Conservation (phyloP, 1,284 basidiomycete genomes). For the Wallemia ichthyophaga region DNA sequence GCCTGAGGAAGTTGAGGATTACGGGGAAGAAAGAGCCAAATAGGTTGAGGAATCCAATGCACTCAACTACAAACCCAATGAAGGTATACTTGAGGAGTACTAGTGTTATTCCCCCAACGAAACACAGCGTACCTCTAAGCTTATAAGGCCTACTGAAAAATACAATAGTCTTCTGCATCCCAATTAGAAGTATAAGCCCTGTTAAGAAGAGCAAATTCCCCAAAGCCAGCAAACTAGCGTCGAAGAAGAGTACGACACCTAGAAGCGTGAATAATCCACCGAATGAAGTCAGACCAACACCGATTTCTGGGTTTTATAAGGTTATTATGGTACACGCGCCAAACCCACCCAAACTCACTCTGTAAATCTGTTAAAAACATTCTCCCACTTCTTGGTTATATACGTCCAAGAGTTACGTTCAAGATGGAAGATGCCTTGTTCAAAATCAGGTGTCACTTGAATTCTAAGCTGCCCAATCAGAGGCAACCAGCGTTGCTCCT, state of each 20-base stretch:
- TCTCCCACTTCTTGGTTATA: neutral
- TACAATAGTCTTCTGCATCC: slow-evolving; percentile 82
- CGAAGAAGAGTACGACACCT: slow-evolving; percentile 85
- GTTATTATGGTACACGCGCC: neutral
- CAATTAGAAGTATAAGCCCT: slow-evolving; percentile 76
- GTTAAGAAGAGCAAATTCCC: slow-evolving; percentile 86
- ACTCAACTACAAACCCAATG: slow-evolving; percentile 72
- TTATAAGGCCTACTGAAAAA: slow-evolving; percentile 95
- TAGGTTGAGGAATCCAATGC: slow-evolving; percentile 81
- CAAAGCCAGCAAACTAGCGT: slow-evolving; percentile 79
- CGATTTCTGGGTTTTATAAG: slow-evolving; percentile 33
- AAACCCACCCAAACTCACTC: neutral
- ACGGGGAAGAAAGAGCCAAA: slow-evolving; percentile 99
- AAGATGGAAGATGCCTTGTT: slow-evolving; percentile 21
- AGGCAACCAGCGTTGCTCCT: slow-evolving; percentile 70
- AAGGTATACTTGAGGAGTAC: slow-evolving; percentile 82
- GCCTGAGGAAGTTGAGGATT: slow-evolving; percentile 77
- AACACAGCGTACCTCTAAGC: slow-evolving; percentile 70
- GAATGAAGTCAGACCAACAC: slow-evolving; percentile 89
- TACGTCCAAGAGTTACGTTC: neutral
- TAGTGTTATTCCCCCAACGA: slow-evolving; percentile 58
- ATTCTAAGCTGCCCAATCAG: slow-evolving; percentile 55
- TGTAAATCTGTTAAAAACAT: neutral
- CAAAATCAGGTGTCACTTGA: slow-evolving; percentile 66
- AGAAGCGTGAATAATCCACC: slow-evolving; percentile 86